Evolutionary conservation across 768 basidiomycete genomes (phyloP), one percentile per base, ranked within the genome.

Genomic region (Pleurotus giganteus): DNA sequence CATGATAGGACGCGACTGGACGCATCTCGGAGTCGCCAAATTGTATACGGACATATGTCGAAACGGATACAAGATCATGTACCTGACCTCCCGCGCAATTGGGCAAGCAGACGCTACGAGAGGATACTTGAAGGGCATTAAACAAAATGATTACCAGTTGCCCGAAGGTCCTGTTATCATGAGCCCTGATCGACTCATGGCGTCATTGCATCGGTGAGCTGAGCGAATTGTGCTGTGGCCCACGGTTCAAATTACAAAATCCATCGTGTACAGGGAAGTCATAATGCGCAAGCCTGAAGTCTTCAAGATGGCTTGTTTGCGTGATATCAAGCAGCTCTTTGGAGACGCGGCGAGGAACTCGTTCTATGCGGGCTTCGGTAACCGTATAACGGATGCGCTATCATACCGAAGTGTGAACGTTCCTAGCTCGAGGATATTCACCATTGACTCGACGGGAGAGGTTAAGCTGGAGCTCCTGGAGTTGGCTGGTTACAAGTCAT

Each of bases 271-370:
- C 62, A 97, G 94, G 3, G 97, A 99, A 72, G 96, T 99, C 13
- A 96, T 99, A 65, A 91, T 98, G 89, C 88, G 95, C 32, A 98
- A 98, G 69, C 97, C 97, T 0, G 97, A 99, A 66, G 82, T 98
- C n/a, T 99, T 99, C 82, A 99, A 99, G 74, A 99, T 99, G 97
- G 94, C 96, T 1, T 98, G 95, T 72, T 73, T 98, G 56, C 82
- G 94, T 39, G 97, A 98, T 71, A 96, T 98, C 52, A 91, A 91
- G 60, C 78, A 94, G 19, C 69, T 98, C 4, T 99, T 98, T 65
- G 90, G 90, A 4, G 83, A 86, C 32, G 76, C 76, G 26, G 71
- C 76, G 28, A 77, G 81, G 59, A 88, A 83, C 59, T 89, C 94
- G 0, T 99, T 98, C 74, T 98, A 95, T 65, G 92, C 94, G 34